Evolutionary conservation across 306 rosid species (phyloP), one percentile per base, ranked within the genome.

Genomic region (Mimosa pudica): DNA sequence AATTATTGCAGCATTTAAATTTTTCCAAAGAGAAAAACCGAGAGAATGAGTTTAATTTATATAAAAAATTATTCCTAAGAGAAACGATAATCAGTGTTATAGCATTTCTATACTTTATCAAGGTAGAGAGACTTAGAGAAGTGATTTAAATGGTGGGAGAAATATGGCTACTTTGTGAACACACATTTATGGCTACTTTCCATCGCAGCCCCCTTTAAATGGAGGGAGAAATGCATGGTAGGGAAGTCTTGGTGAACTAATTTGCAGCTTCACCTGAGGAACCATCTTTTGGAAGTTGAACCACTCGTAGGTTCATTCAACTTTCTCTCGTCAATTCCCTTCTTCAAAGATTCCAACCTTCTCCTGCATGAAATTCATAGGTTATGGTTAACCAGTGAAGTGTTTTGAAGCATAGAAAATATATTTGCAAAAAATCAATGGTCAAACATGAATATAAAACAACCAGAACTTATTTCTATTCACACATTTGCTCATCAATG

Each of bases 311-410:
- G 83, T 82, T 83, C 76, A 18, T 85, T 81, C 32, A 20, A 62
- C 58, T 70, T 85, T 80, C 94, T 85, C 35, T 51, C 73, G 67
- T 87, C 92, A 70, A 95, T 85, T 74, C 98, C 97, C 77, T 84
- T 88, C 82, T 89, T 95, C 79, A 95, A 81, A 77, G 86, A 86
- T 79, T 92, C 90, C 89, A 92, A 80, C 82, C 97, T 87, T 81
- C 85, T 89, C 82, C 98, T 92, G 89, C 86, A 82, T 54, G n/a
- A 73, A 55, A 84, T 51, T 47, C 20, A 70, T 12, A 76, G 35
- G 42, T 49, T 66, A 61, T 45, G 76, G 52, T 73, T 32, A 52
- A 70, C 12, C 64, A 77, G 71, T 64, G 62, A 83, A 61, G 77
- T 42, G 74, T 69, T 51, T 61, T 58, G 64, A 73, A 67, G 49